Conservation (phyloP, 257 asterid species). For the Coffea eugenioides region DNA sequence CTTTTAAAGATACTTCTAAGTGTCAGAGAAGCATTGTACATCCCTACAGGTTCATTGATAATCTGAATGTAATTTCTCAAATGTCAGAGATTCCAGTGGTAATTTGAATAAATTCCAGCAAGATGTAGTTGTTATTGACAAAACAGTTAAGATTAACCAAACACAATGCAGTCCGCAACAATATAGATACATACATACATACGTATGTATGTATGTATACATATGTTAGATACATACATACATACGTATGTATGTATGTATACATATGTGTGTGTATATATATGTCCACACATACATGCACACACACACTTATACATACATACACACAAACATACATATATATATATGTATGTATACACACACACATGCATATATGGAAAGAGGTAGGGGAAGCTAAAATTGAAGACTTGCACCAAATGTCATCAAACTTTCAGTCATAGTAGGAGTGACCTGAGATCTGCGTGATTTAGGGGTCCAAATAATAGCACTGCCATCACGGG, state of each 20-base stretch:
- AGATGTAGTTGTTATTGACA: not conserved
- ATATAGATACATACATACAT: too few relatives aligned
- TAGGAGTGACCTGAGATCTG: constrained; percentile 74
- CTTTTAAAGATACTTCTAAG: not conserved
- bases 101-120: not conserved
- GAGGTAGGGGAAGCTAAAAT: too few relatives aligned
- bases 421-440: not conserved
- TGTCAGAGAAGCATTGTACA: not conserved
- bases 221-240: too few relatives aligned
- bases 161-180: not conserved
- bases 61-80: not conserved
- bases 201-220: too few relatives aligned
- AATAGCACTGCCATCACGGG: constrained; percentile 99
- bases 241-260: too few relatives aligned
- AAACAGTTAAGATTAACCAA: not conserved
- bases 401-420: not conserved
- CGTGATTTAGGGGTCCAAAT: constrained; percentile 88
- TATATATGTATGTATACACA: too few relatives aligned
- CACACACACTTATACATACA: too few relatives aligned
- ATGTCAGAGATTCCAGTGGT: not conserved
- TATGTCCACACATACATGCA: too few relatives aligned
- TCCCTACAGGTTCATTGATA: not conserved
- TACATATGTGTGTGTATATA: too few relatives aligned
- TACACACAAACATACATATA: too few relatives aligned
- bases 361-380: too few relatives aligned